Base-by-base conservation (phyloP, 1,284 basidiomycete genomes). In the Trichosporon coremiiforme region DNA sequence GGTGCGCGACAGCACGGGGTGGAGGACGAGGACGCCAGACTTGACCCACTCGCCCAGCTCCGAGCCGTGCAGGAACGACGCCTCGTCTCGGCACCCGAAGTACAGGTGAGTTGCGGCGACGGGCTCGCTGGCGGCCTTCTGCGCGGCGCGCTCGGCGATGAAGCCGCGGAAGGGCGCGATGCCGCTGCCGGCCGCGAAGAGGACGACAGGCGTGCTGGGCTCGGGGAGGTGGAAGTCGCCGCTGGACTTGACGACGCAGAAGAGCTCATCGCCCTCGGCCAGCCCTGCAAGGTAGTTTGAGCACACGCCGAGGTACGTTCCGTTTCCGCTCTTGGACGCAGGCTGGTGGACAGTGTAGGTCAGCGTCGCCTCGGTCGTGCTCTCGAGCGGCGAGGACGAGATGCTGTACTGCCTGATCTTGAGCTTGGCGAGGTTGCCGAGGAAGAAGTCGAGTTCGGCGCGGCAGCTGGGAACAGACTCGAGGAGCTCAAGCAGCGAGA, bases 91-190 rank as follows among this genome's bases (percentile, higher is more conserved):
- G 74, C 87, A 87, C 7, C 86, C 87, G 71, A 86, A 87, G 83
- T 87, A 87, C 65, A 87, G 76, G 38, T 86, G 72, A 47, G 81
- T 82, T 69, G 81, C 80, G n/a, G 83, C 85, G 12, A 87, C 84
- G 17, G 84, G 79, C 12, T 86, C 78, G 0, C 86, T 86, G 12
- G 85, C 82, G 50, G 80, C 76, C 75, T 84, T 85, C 77, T 87
- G 86, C 70, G 82, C 77, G 29, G 86, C 85, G 12, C 86, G 84
- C 73, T 87, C 87, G 74, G 87, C 86, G 31, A 88, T 79, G 80
- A 88, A 88, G 1, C 86, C 86, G 47, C 86, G 83, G 84, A 88
- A 86, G 3, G 87, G 86, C 9, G 87, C 85, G 17, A 88, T 73
- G 0, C 87, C 87, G 6, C 85, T 84, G 10, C 87, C 87, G 41